Base-by-base conservation (phyloP, 2,329 filamentous ascomycete species). In the Incumbomyces lentus region DNA sequence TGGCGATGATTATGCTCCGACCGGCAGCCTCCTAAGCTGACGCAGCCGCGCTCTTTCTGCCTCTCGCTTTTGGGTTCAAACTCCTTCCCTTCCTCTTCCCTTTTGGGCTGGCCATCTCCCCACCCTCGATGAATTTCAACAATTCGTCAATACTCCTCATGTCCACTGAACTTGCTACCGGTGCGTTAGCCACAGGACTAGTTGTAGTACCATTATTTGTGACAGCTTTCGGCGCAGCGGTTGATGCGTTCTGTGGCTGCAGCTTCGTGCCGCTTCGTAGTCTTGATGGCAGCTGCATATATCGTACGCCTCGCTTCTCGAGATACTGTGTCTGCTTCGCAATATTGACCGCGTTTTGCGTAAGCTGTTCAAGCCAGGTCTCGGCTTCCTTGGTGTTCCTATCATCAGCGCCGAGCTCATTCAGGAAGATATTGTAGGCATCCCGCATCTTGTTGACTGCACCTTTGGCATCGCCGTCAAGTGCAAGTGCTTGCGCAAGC, bases 351-450 rank as follows among this genome's bases (percentile, higher is more conserved):
- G 92, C 92, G 59, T 93, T 95, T 66, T 93, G 86, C 0, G 90
- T 96, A 49, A 98, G 78, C 66, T 95, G 89, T 67, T 95, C 87
- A 18, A 96, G 78, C 92, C 92, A 98, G 60, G 79, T 86, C 70
- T 95, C 89, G 2, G 92, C 90, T 65, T 98, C 92, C 72, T 95
- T 95, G 52, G 92, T 98, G 72, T 98, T 96, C 66, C 89, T 87
- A 66, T 96, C 89, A 33, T 94, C 82, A 1, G 88, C 72, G 22
- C 92, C 92, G 4, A 98, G 81, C 60, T 92, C 81, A 48, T 74
- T 71, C 53, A 89, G 79, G 81, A 98, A 98, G 63, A 95, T 93
- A 68, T 84, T 95, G 72, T 89, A 95, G 38, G 88, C 92, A 65
- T 95, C 89, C 50, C 88, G 85, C 92, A 98, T 98, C 63, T 85